Evolutionary conservation across 2,329 filamentous ascomycete species (phyloP), one percentile per base, ranked within the genome.

Genomic region (Cercospora sesami): DNA sequence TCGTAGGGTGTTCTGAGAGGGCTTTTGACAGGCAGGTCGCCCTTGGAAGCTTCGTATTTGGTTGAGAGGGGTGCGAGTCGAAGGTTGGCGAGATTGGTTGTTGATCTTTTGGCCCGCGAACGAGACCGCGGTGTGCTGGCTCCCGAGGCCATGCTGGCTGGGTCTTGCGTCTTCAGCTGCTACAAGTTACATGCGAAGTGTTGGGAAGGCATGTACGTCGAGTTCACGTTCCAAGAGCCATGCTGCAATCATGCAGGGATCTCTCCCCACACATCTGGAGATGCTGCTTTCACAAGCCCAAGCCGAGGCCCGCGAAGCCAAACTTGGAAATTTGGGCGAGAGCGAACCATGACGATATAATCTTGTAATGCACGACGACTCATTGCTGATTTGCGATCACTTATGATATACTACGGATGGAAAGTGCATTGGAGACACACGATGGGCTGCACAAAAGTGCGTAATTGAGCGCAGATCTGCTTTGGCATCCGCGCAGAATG

Each of bases 21-120:
- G 55, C 67, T 67, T 73, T 79, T 73, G 71, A 81, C 71, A 68
- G 78, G 78, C 66, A 45, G 18, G 2, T 65, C 59, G 23, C 77
- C 74, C 64, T 74, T 73, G 30, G 74, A 72, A 42, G 73, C 62
- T 69, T 78, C 73, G 33, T 82, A 79, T 70, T 82, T 80, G 64
- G 83, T 85, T 26, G 77, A 78, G 65, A 89, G 81, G 45, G 87
- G 87, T 73, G 86, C 85, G n/a, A 89, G 82, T 53, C 87, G 87
- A 69, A 89, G 82, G 73, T 87, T 83, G 72, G 85, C 80, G 63
- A 89, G 82, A 69, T 87, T 87, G 60, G 86, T 86, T 73, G 86
- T 85, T 60, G 86, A 88, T 66, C 87, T 86, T 68, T 77, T 78
- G n/a, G 75, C 73, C 68, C 76, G 74, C 39, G 77, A 77, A 55